A percentile compares a stretch with the other conserved stretches of the same genome.
Conservation (phyloP, 2,329 filamentous ascomycete species). For the Ophiostoma perfectum region DNA sequence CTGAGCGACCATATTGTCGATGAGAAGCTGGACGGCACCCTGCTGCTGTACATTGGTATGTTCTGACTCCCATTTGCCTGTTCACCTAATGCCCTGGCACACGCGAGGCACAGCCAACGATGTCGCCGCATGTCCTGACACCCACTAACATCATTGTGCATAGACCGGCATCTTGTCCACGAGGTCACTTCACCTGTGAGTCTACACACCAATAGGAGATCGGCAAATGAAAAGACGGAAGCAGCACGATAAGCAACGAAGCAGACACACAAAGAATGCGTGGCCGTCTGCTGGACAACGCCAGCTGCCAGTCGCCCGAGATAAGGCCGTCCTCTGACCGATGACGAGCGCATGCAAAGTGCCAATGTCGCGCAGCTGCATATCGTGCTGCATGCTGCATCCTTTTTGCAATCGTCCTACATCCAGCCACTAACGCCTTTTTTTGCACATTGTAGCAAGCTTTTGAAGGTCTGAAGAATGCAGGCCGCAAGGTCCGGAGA, state of each 20-base stretch:
- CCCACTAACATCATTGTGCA: slow-evolving; percentile 19
- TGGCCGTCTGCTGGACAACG: not conserved
- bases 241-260: not conserved
- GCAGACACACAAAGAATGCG: not conserved
- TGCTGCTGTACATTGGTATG: slow-evolving; percentile 87
- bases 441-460: slow-evolving; percentile 61
- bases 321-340: not conserved
- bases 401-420: not conserved
- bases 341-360: not conserved
- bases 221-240: not conserved
- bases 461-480: slow-evolving; percentile 91
- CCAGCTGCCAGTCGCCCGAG: not conserved
- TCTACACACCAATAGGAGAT: slow-evolving; percentile 1
- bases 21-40: slow-evolving; percentile 87
- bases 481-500: slow-evolving; percentile 78
- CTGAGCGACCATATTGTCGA: slow-evolving; percentile 91
- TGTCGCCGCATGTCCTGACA: too few species aligned
- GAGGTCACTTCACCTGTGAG: slow-evolving; percentile 94
- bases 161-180: slow-evolving; percentile 92
- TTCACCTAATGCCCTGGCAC: not conserved
- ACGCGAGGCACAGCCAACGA: too few species aligned
- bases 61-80: slow-evolving; percentile 20
- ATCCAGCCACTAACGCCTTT: slow-evolving; percentile 19
- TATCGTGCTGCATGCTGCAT: not conserved
- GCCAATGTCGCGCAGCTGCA: not conserved